Evolutionary conservation across 2,329 filamentous ascomycete genomes (phyloP).

Genomic region (Fusarium nurragi): DNA sequence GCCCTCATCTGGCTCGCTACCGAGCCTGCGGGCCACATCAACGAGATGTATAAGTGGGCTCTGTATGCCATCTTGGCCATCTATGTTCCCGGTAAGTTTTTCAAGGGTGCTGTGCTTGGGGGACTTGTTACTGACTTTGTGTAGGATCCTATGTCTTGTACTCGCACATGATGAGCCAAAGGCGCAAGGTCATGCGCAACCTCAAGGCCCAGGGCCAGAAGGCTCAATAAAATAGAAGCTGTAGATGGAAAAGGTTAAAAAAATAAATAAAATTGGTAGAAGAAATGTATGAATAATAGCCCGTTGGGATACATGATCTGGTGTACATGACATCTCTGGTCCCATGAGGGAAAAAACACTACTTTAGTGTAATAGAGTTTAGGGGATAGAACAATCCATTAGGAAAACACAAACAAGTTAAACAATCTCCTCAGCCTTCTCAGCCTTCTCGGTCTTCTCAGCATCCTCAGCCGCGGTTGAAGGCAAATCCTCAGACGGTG

Average conservation of each 20-base stretch:
- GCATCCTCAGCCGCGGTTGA: not conserved
- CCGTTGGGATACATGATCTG: not conserved
- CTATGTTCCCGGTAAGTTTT: slow-evolving; percentile 79
- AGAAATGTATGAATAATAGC: not conserved
- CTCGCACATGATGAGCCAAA: slow-evolving; percentile 93
- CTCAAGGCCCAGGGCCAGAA: slow-evolving; percentile 61
- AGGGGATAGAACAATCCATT: slow-evolving; percentile 2
- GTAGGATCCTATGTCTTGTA: slow-evolving; percentile 82
- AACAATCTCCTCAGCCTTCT: not conserved
- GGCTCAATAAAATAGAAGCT: slow-evolving; percentile 42
- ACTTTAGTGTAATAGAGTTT: slow-evolving; percentile 5
- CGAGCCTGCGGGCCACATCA: slow-evolving; percentile 61
- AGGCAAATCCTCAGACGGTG: slow-evolving; percentile 7
- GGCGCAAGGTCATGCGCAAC: slow-evolving; percentile 78
- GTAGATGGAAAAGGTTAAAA: not conserved
- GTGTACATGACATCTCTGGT: not conserved
- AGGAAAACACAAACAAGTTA: not conserved
- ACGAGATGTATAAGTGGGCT: slow-evolving; percentile 63
- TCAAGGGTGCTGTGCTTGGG: not conserved
- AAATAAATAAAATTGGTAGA: too few relatives aligned
- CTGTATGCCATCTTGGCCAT: slow-evolving; percentile 73
- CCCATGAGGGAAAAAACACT: not conserved
- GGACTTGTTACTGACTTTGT: not conserved
- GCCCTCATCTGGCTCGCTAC: slow-evolving; percentile 79
- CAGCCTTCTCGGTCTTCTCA: not conserved